A percentile compares a stretch with the other conserved stretches of the same genome.
phyloP scores from a whole-genome alignment of 2,329 filamentous ascomycete species.

The Coniochaeta pulveracea region DNA sequence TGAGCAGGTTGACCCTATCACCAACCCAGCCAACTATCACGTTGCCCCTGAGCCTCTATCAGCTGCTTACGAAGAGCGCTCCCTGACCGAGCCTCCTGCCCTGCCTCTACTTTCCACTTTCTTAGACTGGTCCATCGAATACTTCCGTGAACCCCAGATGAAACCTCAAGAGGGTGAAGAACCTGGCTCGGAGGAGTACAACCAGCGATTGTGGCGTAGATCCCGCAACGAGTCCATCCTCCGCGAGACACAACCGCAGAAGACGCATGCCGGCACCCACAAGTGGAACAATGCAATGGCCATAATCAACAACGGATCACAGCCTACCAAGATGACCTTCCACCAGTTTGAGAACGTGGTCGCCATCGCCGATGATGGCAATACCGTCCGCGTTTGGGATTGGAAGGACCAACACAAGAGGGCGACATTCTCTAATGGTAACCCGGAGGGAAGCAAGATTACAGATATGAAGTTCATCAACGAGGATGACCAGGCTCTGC shows the following conservation, averaged over 20 bases:
- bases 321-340: constrained; percentile 87
- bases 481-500: constrained; percentile 87
- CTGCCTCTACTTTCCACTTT: constrained; percentile 77
- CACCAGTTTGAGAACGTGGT: constrained; percentile 97
- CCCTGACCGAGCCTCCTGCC: constrained; percentile 43
- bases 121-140: constrained; percentile 92
- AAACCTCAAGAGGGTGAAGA: constrained; percentile 92
- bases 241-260: constrained; percentile 84
- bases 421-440: constrained; percentile 86
- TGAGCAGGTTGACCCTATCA: constrained; percentile 32
- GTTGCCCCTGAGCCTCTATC: constrained; percentile 70
- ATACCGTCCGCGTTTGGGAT: constrained; percentile 88
- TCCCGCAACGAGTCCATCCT: constrained; percentile 90
- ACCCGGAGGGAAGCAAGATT: constrained; percentile 81
- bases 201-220: constrained; percentile 84
- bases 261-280: constrained; percentile 73
- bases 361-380: constrained; percentile 83
- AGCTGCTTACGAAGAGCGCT: constrained; percentile 57
- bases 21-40: constrained; percentile 65
- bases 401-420: constrained; percentile 70
- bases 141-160: constrained; percentile 98
- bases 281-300: constrained; percentile 78
- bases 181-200: constrained; percentile 92
- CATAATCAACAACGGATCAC: constrained; percentile 79
- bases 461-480: constrained; percentile 97